Conservation (phyloP, 2,329 filamentous ascomycete species). For the Tolypocladium album region DNA sequence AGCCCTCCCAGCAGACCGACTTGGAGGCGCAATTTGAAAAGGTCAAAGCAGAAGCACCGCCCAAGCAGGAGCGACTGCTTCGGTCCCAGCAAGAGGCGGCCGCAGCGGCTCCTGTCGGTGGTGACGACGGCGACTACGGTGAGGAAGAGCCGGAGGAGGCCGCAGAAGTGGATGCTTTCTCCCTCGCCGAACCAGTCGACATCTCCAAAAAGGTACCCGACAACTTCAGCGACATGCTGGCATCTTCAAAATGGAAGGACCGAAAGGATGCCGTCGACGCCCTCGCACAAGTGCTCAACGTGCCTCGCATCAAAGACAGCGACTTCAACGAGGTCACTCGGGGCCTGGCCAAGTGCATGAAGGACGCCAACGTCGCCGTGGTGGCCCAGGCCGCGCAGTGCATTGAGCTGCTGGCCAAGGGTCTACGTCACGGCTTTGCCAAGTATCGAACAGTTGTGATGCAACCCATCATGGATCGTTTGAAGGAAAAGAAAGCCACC, state of each 20-base stretch:
- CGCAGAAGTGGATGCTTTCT: conserved; percentile 66
- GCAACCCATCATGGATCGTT: conserved; percentile 81
- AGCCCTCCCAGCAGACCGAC: conserved; percentile 89
- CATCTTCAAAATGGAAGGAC: conserved; percentile 96
- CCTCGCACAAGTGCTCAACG: conserved; percentile 64
- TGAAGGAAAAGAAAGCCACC: conserved; percentile 93
- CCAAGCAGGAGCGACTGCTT: conserved; percentile 84
- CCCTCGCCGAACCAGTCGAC: conserved; percentile 79
- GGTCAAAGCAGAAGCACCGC: conserved; percentile 73
- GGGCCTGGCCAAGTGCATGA: conserved; percentile 90
- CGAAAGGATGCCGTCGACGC: conserved; percentile 88
- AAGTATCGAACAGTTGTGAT: conserved; percentile 76
- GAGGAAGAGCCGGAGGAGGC: conserved; percentile 40
- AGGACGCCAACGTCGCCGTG: conserved; percentile 93
- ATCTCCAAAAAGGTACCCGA: conserved; percentile 71
- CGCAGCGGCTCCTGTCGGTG: conserved; percentile 57
- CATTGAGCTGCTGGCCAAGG: conserved; percentile 80
- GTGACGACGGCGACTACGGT: conserved; percentile 44
- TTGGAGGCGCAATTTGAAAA: conserved; percentile 91
- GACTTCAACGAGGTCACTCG: conserved; percentile 78
- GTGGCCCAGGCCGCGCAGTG: conserved; percentile 90
- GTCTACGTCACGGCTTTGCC: conserved; percentile 64
- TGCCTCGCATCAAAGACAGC: conserved; percentile 84
- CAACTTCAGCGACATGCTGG: conserved; percentile 73
- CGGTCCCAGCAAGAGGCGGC: conserved; percentile 80